Evolutionary conservation across 495 filamentous ascomycete genomes (phyloP).

Genomic region (Penicillium waksmanii): DNA sequence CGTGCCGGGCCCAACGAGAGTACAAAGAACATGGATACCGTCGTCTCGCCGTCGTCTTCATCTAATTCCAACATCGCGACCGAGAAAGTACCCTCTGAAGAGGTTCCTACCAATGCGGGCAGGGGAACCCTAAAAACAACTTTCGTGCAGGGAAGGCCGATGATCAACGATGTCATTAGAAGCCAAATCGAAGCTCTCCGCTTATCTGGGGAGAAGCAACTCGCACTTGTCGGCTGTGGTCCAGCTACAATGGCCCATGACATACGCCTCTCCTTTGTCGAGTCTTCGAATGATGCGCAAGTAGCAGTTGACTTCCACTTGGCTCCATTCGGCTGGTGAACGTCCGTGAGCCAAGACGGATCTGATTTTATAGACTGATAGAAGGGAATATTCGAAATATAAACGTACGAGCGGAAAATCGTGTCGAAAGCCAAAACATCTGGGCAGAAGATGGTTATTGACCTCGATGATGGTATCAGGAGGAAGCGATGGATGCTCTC

Average conservation of each 20-base stretch:
- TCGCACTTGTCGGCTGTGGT: background rate
- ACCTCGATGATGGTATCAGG: slow-evolving; percentile 31
- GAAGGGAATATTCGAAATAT: no score
- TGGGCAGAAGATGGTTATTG: slow-evolving; percentile 11
- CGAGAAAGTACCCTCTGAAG: background rate
- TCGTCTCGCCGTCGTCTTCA: no score
- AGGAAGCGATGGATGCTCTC: slow-evolving; percentile 44
- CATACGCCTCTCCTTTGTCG: background rate
- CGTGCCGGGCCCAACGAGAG: no score
- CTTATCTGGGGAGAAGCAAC: background rate
- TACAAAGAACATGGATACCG: no score
- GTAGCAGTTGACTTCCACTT: background rate
- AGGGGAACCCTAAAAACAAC: background rate
- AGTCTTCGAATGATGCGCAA: background rate
- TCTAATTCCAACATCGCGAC: background rate
- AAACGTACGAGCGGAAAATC: no score
- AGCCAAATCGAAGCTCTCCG: background rate
- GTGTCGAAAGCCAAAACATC: no score
- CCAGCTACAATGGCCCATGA: background rate
- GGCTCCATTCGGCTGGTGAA: background rate
- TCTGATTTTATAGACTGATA: no score
- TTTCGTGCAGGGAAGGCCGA: background rate
- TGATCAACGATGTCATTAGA: background rate
- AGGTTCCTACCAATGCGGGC: background rate
- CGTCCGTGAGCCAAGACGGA: no score